Conservation (phyloP, 2,329 filamentous ascomycete genomes). For the Fusarium equiseti region DNA sequence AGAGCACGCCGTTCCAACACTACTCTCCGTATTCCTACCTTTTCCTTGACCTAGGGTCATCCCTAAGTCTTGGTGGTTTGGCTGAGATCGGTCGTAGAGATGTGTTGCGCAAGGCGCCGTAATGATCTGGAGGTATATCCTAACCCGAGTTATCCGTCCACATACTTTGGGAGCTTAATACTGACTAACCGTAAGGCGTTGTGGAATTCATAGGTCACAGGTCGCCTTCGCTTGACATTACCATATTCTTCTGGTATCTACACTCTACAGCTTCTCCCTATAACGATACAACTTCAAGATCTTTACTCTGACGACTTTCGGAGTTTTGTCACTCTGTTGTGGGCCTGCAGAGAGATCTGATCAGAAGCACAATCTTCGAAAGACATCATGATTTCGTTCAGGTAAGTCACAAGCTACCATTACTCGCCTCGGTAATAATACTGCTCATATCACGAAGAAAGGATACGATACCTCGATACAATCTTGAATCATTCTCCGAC, state of each 20-base stretch:
- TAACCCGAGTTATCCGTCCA: neutral
- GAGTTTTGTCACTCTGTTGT: neutral
- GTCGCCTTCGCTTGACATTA: neutral
- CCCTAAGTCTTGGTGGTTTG: neutral
- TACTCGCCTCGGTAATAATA: neutral
- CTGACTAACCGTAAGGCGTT: neutral
- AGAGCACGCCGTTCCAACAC: neutral
- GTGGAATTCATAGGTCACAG: neutral
- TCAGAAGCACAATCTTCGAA: neutral
- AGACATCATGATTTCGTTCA: neutral
- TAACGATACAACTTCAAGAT: neutral
- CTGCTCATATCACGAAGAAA: neutral
- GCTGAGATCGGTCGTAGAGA: neutral
- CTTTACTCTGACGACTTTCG: neutral
- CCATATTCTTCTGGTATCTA: neutral
- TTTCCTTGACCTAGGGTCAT: no score
- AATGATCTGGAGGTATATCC: neutral
- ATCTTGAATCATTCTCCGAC: neutral
- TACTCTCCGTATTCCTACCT: neutral
- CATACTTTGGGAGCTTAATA: neutral
- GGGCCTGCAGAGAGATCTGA: no score
- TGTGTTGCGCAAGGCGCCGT: neutral
- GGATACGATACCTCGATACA: neutral
- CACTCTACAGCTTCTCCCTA: neutral
- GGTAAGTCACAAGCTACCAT: neutral